Evolutionary conservation across 306 rosid genomes (phyloP), one percentile per base, ranked within the genome.

Genomic region (Lotus japonicus): DNA sequence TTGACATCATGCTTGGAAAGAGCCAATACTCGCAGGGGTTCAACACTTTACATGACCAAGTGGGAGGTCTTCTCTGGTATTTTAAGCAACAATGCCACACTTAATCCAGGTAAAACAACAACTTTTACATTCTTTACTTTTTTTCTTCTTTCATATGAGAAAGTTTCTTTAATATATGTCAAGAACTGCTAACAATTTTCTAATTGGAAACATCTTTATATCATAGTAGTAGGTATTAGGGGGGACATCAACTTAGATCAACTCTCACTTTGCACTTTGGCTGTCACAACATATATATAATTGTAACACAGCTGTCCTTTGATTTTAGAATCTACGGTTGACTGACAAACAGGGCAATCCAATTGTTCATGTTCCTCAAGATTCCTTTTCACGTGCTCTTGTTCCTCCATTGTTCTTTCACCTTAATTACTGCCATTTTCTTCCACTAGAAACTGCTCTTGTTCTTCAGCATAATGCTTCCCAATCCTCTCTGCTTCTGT

Each of bases 11-110:
- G 98, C 82, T 78, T 80, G 51, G 96, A 80, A n/a, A 86, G 98
- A 75, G 97, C 98, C 19, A 21, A 52, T 2, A 70, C 85, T 8
- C 84, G 88, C 15, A 80, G 97, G 79, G 98, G 98, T 41, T 94
- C 98, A 11, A 84, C 98, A 11, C 79, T 70, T 68, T 79, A 73
- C 14, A 94, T 94, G 98, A 77, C 6, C 83, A 82, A 82, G 72
- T 83, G 9, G 43, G 96, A 84, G 71, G 74, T 72, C 16, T 94
- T 94, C 71, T 80, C 87, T 53, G 97, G 97, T 19, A 90, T 94
- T 48, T 85, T 94, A 31, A 82, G 86, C 79, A 86, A 83, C 69
- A 76, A 88, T 64, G 92, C 96, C n/a, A 73, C 94, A 52, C 89
- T 82, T 28, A 88, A 94, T 80, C 98, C 96, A 75, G 97, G 98